Evolutionary conservation across 1,284 basidiomycete species (phyloP).

Genomic region (Cronartium quercuum): DNA sequence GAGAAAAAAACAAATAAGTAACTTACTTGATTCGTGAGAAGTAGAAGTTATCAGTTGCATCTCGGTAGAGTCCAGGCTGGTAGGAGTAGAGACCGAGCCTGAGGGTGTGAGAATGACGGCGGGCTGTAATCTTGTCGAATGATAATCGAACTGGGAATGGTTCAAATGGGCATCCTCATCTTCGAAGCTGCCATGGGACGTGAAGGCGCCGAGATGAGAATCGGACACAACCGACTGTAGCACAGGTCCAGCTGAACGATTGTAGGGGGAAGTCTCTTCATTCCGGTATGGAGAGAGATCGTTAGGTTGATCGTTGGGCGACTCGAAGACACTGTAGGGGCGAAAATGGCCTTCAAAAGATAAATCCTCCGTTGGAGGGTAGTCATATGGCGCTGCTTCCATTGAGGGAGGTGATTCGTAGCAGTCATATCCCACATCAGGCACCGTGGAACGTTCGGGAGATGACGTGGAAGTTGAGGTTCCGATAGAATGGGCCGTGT

Average conservation of each 20-base stretch:
- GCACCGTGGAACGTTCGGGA: background rate
- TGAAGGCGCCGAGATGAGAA: background rate
- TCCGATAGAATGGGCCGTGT: background rate
- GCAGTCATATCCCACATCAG: background rate
- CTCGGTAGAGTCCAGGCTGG: background rate
- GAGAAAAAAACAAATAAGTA: background rate
- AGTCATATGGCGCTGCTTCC: background rate
- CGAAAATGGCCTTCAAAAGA: background rate
- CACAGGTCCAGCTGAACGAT: background rate
- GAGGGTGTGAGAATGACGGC: background rate
- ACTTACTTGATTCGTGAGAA: background rate
- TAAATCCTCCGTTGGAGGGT: background rate
- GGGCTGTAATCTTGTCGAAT: background rate
- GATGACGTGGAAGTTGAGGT: no score
- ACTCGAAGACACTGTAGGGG: background rate
- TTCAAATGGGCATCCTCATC: background rate
- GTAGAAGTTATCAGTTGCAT: background rate
- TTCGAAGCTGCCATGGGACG: background rate
- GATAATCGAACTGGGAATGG: background rate
- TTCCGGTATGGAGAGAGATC: background rate
- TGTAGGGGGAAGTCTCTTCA: background rate
- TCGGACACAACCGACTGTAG: background rate
- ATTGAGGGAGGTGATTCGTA: background rate
- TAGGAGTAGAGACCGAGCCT: background rate
- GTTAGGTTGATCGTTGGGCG: background rate